Conservation (phyloP, 176 grass and related monocot genomes). For the Triticum dicoccoides region DNA sequence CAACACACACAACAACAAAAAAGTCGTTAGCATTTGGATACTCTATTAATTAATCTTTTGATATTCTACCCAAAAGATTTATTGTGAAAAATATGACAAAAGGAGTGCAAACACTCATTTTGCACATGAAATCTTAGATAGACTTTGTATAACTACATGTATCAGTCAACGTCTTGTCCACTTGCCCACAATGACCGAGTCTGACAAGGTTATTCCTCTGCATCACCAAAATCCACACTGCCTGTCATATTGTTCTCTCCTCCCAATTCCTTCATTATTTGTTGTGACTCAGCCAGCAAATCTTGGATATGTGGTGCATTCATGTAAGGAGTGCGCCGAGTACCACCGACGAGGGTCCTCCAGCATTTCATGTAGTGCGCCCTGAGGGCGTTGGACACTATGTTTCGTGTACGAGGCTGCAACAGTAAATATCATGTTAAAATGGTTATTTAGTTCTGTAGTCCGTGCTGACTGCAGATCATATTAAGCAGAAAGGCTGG, state of each 20-base stretch:
- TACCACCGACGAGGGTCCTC: not conserved
- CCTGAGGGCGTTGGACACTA: not conserved
- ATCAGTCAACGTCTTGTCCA: not conserved
- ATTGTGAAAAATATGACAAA: too few species aligned
- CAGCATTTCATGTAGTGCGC: not conserved
- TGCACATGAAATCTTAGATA: too few species aligned
- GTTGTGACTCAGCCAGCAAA: not conserved
- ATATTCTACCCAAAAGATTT: not conserved
- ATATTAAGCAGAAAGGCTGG: not conserved
- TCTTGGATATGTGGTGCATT: not conserved
- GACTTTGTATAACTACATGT: not conserved
- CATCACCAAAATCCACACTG: not conserved
- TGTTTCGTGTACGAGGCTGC: not conserved
- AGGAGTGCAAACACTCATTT: too few species aligned
- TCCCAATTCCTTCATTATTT: conserved; percentile 21
- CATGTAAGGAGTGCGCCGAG: not conserved
- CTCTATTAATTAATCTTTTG: not conserved
- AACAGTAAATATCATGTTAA: not conserved
- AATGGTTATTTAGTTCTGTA: not conserved
- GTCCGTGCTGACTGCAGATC: not conserved
- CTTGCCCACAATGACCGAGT: not conserved
- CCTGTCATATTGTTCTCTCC: not conserved
- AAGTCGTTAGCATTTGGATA: too few species aligned
- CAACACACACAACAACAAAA: too few species aligned
- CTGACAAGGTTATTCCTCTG: not conserved